phyloP scores from a whole-genome alignment of 768 basidiomycete genomes.

The Chiua virens region DNA sequence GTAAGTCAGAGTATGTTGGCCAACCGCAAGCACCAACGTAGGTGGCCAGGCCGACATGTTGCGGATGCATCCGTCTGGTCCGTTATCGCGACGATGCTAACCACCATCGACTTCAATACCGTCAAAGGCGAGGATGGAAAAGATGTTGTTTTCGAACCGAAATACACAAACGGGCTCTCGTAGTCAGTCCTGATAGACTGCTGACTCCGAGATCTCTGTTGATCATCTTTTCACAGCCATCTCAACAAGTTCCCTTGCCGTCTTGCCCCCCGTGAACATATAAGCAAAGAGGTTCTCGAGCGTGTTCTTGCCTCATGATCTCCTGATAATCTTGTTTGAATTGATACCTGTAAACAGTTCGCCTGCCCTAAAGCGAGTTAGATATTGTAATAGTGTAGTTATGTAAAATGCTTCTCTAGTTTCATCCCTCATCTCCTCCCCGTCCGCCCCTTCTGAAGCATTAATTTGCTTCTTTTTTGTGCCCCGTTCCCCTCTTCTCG shows the following conservation, averaged over 20 bases:
- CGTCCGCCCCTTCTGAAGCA: slow-evolving; percentile 53
- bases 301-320: background rate
- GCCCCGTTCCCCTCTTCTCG: slow-evolving; percentile 33
- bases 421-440: slow-evolving; percentile 24
- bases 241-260: slow-evolving; percentile 8
- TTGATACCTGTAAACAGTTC: too few relatives aligned
- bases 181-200: background rate
- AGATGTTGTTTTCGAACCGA: slow-evolving; percentile 3
- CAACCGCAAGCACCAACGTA: too few relatives aligned
- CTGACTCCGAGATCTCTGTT: too few relatives aligned
- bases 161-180: slow-evolving; percentile 1
- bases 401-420: slow-evolving; percentile 10
- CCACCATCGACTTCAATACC: background rate
- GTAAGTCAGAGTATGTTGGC: too few relatives aligned
- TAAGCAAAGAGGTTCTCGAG: slow-evolving; percentile 1
- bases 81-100: background rate
- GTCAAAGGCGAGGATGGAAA: slow-evolving; percentile 1
- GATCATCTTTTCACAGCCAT: background rate
- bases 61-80: background rate
- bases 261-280: slow-evolving; percentile 5
- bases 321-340: too few relatives aligned
- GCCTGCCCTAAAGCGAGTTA: slow-evolving; percentile 21
- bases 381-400: slow-evolving; percentile 1
- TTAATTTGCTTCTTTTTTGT: slow-evolving; percentile 72
- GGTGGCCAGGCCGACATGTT: background rate